Conservation (phyloP, 1,284 basidiomycete genomes). For the Ustilago nuda region DNA sequence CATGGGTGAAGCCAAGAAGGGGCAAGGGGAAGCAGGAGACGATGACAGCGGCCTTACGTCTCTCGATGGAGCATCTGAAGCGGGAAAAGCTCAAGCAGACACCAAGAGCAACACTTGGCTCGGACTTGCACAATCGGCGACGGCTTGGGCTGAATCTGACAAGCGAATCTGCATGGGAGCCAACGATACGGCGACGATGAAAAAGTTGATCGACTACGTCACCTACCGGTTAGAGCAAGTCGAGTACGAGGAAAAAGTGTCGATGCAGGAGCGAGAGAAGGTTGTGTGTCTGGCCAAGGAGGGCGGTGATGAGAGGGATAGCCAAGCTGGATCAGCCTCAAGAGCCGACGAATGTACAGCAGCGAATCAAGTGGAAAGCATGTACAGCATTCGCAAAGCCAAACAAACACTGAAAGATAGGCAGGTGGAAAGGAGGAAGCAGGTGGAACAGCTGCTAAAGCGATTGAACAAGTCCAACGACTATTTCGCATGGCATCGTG, state of each 20-base stretch:
- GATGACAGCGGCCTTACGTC: slow-evolving; percentile 41
- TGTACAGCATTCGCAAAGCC: slow-evolving; percentile 43
- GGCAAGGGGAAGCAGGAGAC: slow-evolving; percentile 9
- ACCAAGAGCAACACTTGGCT: slow-evolving; percentile 10
- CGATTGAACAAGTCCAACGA: slow-evolving; percentile 36
- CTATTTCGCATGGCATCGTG: slow-evolving; percentile 56
- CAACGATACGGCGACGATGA: slow-evolving; percentile 41
- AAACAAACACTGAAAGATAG: slow-evolving; percentile 47
- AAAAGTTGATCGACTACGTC: slow-evolving; percentile 33
- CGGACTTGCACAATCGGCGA: slow-evolving; percentile 17
- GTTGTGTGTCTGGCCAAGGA: slow-evolving; percentile 16
- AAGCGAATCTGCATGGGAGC: slow-evolving; percentile 50
- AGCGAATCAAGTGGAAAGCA: slow-evolving; percentile 20
- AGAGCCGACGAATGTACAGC: background rate
- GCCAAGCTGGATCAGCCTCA: background rate
- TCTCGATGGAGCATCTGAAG: slow-evolving; percentile 21
- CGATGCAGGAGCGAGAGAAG: slow-evolving; percentile 41
- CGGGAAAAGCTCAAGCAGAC: slow-evolving; percentile 3
- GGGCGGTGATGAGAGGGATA: background rate
- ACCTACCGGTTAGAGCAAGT: slow-evolving; percentile 33
- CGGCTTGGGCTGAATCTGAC: background rate
- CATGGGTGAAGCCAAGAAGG: slow-evolving; percentile 1
- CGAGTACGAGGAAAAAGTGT: slow-evolving; percentile 47
- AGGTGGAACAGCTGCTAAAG: slow-evolving; percentile 38
- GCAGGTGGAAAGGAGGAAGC: slow-evolving; percentile 43